Evolutionary conservation across 768 basidiomycete species (phyloP), one percentile per base, ranked within the genome.

Genomic region (Lactarius akahatsu): DNA sequence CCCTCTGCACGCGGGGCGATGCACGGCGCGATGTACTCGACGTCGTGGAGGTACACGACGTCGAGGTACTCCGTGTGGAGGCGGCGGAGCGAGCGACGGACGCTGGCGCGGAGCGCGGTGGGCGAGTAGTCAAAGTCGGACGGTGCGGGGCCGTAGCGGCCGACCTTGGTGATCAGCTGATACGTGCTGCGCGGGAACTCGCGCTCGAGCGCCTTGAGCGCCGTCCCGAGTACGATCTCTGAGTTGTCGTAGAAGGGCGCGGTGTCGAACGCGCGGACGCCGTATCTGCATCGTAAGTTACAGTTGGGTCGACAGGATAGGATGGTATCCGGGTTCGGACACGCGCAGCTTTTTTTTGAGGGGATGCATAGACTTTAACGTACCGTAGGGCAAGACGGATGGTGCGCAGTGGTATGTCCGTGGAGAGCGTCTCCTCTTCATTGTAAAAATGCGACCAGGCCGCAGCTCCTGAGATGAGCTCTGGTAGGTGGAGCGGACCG

Each of bases 141-240:
- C 3, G 30, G 4, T 1, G 11, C 20, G 72, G 72, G 30, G 9
- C 90, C 91, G 72, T 89, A 91, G 41, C 93, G 83, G 28, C 94
- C 94, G 67, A 90, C 91, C 74, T 96, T 96, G 11, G 92, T 92
- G 79, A 93, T 88, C 75, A 95, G 75, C 68, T 86, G 83, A 74
- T 94, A 94, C 4, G 90, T 86, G 1, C 83, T 81, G 4, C 94
- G 86, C 28, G 92, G 92, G 72, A 91, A 94, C 71, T 91, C 89
- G 57, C 75, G 75, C 59, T 80, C 78, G 30, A 96, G 76, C 0
- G 82, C 78, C 59, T 84, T 75, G 40, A 92, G 77, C 20, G 85
- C 84, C 61, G 83, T 83, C 43, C 94, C 90, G 54, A 93, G 78
- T 0, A 94, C 80, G 69, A 86, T 82, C 76, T 95, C 93, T 0